Base-by-base conservation (phyloP, 2,329 filamentous ascomycete genomes). In the Myriosclerotinia duriaeana region DNA sequence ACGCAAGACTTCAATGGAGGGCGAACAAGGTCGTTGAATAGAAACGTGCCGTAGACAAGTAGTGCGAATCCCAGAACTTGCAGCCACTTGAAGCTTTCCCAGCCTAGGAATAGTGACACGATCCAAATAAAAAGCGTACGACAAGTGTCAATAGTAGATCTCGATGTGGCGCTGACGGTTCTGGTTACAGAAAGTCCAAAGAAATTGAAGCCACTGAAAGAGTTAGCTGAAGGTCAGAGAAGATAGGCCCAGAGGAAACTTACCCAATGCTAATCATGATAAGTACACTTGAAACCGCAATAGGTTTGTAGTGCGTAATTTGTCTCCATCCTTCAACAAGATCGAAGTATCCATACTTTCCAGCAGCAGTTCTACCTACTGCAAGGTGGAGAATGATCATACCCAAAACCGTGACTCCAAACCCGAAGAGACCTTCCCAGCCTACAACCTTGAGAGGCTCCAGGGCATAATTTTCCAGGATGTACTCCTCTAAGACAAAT, bases 241-340 rank as follows among this genome's bases (percentile, higher is more conserved):
- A 15, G 11, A 64, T 20, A 36, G n/a, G 9, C 44, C 22, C 22
- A 38, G 26, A 61, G 26, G 56, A 59, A 64, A 82, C 87, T 76
- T 86, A 96, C 90, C 94, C 94, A 74, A 99, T 99, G 74, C 92
- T 96, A 72, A 99, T 85, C 95, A 99, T 99, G 77, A 98, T 98
- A 67, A 96, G 78, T 9, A 98, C 65, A 71, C 92, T 96, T 30
- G 91, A 91, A 3, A 93, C 73, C 40, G 89, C 85, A 68, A 99
- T 88, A 20, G 85, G 80, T 63, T 81, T 85, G 78, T 93, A 88
- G 46, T 87, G 81, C 12, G 87, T 87, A 79, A 99, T 87, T 78
- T 98, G 87, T 69, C 86, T 86, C 82, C 92, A 90, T 17, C 93
- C 94, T 77, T 97, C 93, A 5, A 83, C 86, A 70, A 93, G 89